Evolutionary conservation across 768 basidiomycete species (phyloP).

Genomic region (Neoboletus magnificus): DNA sequence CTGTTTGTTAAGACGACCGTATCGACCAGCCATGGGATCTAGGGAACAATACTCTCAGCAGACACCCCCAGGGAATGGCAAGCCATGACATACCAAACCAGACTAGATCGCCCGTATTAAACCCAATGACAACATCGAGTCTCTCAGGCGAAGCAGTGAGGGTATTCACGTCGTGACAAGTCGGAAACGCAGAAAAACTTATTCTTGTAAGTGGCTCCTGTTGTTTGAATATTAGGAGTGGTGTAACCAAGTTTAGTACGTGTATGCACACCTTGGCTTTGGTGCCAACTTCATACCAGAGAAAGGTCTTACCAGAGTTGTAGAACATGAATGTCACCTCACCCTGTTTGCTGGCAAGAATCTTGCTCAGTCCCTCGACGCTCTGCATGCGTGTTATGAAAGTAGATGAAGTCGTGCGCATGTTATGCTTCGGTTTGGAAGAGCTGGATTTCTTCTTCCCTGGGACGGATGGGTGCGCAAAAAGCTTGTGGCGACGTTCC

Average conservation of each 20-base stretch:
- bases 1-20: constrained; percentile 86
- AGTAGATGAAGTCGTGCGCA: constrained; percentile 86
- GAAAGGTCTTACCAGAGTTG: constrained; percentile 77
- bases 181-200: constrained; percentile 82
- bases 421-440: constrained; percentile 83
- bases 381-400: constrained; percentile 88
- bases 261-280: constrained; percentile 66
- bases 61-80: neutral
- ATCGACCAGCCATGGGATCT: constrained; percentile 81
- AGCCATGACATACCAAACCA: constrained; percentile 74
- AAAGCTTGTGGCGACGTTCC: constrained; percentile 51
- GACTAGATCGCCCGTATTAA: constrained; percentile 89
- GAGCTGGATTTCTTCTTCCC: constrained; percentile 60
- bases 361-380: constrained; percentile 70
- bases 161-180: constrained; percentile 86
- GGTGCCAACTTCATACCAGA: constrained; percentile 84
- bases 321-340: constrained; percentile 86
- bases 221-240: constrained; percentile 6
- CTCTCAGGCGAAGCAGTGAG: constrained; percentile 74
- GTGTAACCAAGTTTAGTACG: neutral
- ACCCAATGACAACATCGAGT: constrained; percentile 88
- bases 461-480: constrained; percentile 47
- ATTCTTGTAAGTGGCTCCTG: constrained; percentile 87
- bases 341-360: constrained; percentile 75
- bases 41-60: constrained; percentile 4